Evolutionary conservation across 1,139 yeast genomes (phyloP), one percentile per base, ranked within the genome.

Genomic region (Yamadazyma membranifaciens): DNA sequence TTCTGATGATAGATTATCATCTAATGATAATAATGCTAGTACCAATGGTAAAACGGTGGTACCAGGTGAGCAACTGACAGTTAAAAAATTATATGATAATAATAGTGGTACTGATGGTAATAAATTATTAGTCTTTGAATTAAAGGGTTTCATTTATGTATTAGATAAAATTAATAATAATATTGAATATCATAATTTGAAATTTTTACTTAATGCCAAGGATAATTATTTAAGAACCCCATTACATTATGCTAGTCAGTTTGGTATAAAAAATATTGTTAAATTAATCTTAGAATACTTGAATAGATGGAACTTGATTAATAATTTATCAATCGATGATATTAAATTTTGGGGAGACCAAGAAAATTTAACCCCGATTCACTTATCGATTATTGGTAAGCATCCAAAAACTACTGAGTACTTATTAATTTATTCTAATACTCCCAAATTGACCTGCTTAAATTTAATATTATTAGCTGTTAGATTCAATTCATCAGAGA

Each of bases 221-320:
- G 98, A 92, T 58, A 81, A 79, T 46, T 87, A 88, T 55, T 72
- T 72, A 44, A 75, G 97, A 48, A 85, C 96, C 1, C 96, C 98
- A 0, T 67, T 92, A 42, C 98, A 92, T 63, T 91, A 91, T 60
- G 81, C 96, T 12, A 83, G 95, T 1, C 95, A 87, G 55, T 88
- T 83, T 58, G 98, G 98, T 0, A 70, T 91, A 42, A 80, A 78
- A 45, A 78, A 76, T 39, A 79, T 83, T 33, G 72, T 88, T 2
- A 66, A 65, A 17, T 68, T 80, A 9, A 69, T 91, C 28, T 62
- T 89, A 20, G 69, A 71, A 29, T 76, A 70, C 53, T 52, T 65
- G 31, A 38, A 46, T 14, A 46, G 54, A 24, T 64, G 71, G 67
- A 46, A 51, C 9, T 53, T 70, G 38, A 52, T 65, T n/a, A 56